phyloP scores from a whole-genome alignment of 768 basidiomycete species.

The Lactarius evosmus region DNA sequence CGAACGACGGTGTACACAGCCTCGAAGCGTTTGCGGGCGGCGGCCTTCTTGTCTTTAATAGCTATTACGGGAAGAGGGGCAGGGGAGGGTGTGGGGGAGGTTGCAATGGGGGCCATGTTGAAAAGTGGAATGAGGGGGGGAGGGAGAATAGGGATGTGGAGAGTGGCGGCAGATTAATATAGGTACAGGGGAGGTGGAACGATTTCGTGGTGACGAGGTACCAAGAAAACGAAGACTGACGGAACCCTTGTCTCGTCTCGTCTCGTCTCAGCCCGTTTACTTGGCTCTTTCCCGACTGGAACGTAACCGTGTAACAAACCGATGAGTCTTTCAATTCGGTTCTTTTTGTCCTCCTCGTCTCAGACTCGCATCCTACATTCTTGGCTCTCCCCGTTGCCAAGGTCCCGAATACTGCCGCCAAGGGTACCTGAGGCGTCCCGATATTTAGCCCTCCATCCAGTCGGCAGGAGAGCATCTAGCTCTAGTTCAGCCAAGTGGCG shows the following conservation, averaged over 20 bases:
- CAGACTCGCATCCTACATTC: not conserved
- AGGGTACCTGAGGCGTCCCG: too few relatives aligned
- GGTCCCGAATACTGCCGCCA: not conserved
- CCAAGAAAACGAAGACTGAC: not conserved
- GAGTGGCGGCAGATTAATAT: not conserved
- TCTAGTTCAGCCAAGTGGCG: too few relatives aligned
- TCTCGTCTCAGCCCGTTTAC: not conserved
- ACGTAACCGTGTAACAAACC: too few relatives aligned
- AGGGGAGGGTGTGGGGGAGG: not conserved
- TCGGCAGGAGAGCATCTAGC: too few relatives aligned
- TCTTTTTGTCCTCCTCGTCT: not conserved
- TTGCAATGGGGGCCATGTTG: conserved; percentile 22
- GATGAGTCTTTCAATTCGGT: not conserved
- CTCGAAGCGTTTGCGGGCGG: conserved; percentile 61
- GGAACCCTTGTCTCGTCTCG: not conserved
- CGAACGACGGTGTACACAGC: conserved; percentile 67
- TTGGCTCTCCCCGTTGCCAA: too few relatives aligned
- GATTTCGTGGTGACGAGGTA: not conserved
- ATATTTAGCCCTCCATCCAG: too few relatives aligned
- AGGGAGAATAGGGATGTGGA: too few relatives aligned
- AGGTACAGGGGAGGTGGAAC: not conserved
- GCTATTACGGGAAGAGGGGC: not conserved
- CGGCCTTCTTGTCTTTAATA: conserved; percentile 18
- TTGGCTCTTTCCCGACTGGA: not conserved
- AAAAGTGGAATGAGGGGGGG: not conserved